A percentile compares a stretch with the other conserved stretches of the same genome.
phyloP scores from a whole-genome alignment of 2,329 filamentous ascomycete species.

The Exophiala alcalophila region DNA sequence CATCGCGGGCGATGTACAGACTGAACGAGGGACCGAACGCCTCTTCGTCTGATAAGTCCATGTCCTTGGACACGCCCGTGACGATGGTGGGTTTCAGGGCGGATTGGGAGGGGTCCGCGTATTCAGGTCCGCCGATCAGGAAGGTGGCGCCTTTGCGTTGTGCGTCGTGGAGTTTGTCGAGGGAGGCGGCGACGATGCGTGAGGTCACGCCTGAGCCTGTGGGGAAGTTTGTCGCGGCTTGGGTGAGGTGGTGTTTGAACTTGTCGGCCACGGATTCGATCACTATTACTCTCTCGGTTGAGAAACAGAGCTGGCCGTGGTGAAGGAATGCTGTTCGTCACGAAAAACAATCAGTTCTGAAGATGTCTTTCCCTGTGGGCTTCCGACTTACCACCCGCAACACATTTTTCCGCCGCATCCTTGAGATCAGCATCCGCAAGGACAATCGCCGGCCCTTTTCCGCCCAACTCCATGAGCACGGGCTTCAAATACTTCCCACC shows the following conservation, averaged over 20 bases:
- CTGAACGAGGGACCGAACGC: constrained; percentile 74
- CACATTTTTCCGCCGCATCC: constrained; percentile 55
- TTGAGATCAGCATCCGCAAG: constrained; percentile 75
- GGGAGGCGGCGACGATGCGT: neutral
- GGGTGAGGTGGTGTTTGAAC: constrained; percentile 52
- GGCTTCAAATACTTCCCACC: constrained; percentile 78
- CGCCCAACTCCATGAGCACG: constrained; percentile 86
- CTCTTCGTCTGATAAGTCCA: constrained; percentile 72
- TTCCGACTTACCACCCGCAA: constrained; percentile 6
- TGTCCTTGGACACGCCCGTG: constrained; percentile 62
- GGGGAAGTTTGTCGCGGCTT: neutral
- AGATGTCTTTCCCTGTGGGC: too few relatives aligned
- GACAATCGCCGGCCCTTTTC: constrained; percentile 77
- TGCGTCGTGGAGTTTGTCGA: constrained; percentile 8
- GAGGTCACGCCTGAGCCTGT: neutral
- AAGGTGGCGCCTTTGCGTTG: constrained; percentile 46
- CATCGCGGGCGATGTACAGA: constrained; percentile 61
- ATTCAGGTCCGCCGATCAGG: constrained; percentile 44
- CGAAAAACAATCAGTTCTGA: neutral
- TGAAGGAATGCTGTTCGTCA: constrained; percentile 26
- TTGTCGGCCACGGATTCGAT: constrained; percentile 53
- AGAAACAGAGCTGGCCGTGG: constrained; percentile 80
- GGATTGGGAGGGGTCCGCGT: constrained; percentile 36
- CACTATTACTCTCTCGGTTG: constrained; percentile 71
- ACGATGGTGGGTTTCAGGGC: constrained; percentile 65